A percentile compares a stretch with the other conserved stretches of the same genome.
Evolutionary conservation across 192 early-diverging fungal genomes (phyloP).

Genomic region (Backusella circina): DNA sequence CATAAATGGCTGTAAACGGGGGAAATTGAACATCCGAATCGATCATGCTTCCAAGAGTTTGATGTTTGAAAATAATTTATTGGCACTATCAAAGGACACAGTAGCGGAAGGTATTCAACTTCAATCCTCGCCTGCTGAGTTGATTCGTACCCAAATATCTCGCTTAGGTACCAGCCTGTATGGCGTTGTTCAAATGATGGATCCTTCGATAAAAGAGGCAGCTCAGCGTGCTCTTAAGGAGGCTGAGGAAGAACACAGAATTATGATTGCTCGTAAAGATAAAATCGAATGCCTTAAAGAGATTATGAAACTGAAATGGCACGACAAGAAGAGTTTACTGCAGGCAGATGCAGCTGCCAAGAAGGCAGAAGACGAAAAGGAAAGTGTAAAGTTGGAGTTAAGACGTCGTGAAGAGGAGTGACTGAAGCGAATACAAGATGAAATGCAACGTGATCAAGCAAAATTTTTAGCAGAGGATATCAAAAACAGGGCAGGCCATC

Average conservation of each 20-base stretch:
- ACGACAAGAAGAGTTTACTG: constrained; percentile 79
- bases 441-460: constrained; percentile 80
- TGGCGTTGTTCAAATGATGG: constrained; percentile 79
- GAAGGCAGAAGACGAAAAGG: constrained; percentile 79
- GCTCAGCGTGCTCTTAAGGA: constrained; percentile 67
- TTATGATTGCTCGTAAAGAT: constrained; percentile 72
- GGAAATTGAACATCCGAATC: constrained; percentile 92
- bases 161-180: constrained; percentile 81
- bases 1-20: constrained; percentile 95
- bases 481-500: constrained; percentile 18
- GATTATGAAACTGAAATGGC: constrained; percentile 62
- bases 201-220: constrained; percentile 65
- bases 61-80: constrained; percentile 90
- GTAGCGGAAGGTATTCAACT: constrained; percentile 78
- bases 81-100: constrained; percentile 66
- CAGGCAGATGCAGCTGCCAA: constrained; percentile 63
- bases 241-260: constrained; percentile 80
- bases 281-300: constrained; percentile 87
- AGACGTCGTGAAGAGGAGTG: constrained; percentile 82
- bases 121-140: constrained; percentile 81
- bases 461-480: constrained; percentile 71
- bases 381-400: constrained; percentile 79
- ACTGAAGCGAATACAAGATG: constrained; percentile 64
- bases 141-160: constrained; percentile 90
- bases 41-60: constrained; percentile 89